Evolutionary conservation across 192 early-diverging fungal genomes (phyloP).

Genomic region (Funneliformis geosporum): DNA sequence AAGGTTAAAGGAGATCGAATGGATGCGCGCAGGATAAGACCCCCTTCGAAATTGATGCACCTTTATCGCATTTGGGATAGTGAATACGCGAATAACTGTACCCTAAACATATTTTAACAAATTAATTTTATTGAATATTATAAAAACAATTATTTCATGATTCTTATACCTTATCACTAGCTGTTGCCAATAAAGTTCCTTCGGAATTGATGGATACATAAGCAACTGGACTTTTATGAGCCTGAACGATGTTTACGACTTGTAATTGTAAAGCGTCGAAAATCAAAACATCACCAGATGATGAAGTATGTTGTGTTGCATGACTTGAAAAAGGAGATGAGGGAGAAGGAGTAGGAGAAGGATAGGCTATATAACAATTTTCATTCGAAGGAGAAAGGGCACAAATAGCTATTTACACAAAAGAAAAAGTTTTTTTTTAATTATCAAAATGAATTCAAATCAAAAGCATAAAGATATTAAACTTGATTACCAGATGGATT

Average conservation of each 20-base stretch:
- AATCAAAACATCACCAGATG: conserved; percentile 84
- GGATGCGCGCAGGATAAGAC: conserved; percentile 88
- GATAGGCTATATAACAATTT: conserved; percentile 94
- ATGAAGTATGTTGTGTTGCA: conserved; percentile 48
- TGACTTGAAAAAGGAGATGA: conserved; percentile 53
- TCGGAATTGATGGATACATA: conserved; percentile 86
- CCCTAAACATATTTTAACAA: conserved; percentile 54
- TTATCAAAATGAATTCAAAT: not conserved
- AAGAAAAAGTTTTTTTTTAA: not conserved
- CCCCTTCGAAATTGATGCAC: conserved; percentile 94
- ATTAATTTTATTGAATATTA: not conserved
- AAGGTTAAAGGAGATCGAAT: conserved; percentile 86
- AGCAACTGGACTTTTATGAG: conserved; percentile 90
- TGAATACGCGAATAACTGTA: conserved; percentile 95
- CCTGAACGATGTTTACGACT: conserved; percentile 91
- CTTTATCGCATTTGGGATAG: conserved; percentile 80
- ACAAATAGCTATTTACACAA: conserved; percentile 66
- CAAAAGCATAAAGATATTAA: not conserved
- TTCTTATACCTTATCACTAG: conserved; percentile 84
- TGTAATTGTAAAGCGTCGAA: conserved; percentile 89
- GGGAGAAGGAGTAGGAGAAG: conserved; percentile 70
- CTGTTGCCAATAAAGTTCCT: conserved; percentile 91
- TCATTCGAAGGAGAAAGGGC: conserved; percentile 91
- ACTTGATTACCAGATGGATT: conserved; percentile 74
- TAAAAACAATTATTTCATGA: not conserved